Evolutionary conservation across 2,329 filamentous ascomycete species (phyloP), one percentile per base, ranked within the genome.

Genomic region (Pseudonectria buxi): DNA sequence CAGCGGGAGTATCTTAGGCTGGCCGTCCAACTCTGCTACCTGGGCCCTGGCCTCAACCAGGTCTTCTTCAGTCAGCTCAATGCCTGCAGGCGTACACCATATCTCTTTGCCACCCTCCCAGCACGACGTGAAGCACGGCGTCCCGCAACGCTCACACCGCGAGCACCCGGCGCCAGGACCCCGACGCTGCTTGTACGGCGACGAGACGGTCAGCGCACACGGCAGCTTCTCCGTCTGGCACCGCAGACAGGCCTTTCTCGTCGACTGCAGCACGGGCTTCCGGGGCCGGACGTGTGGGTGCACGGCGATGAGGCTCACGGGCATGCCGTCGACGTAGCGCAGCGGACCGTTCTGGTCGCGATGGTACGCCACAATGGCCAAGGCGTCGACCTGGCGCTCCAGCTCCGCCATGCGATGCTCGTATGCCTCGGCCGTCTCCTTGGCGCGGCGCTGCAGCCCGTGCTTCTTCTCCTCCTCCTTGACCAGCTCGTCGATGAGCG

Each of bases 101-200:
- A 34, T 69, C 31, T 78, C 61, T 3, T 78, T 68, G 50, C 80
- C 73, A 55, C 79, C 73, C 37, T 78, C 78, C 2, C 74, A 76
- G 9, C 64, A 60, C 45, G 78, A 66, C 11, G 44, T 47, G 18
- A 46, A 46, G 41, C 46, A 62, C 37, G 14, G 46, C 31, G 45
- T 41, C 9, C 48, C 54, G 32, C 51, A 55, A 35, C 43, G 39
- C 28, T 18, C 37, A 22, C 46, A 57, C 37, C 46, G 50, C 32
- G 32, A 36, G 33, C 47, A 57, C 24, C 27, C 69, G n/a, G 69
- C 49, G 2, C 35, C 67, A 35, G 78, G 14, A 11, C 63, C 59
- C 3, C 67, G 65, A 4, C 66, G 68, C 10, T 15, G 27, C 2
- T 31, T 11, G 11, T 34, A 35, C 13, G 29, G 32, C 16, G 30